Percentiles rank a stretch among this genome's conserved stretches.
phyloP scores from a whole-genome alignment of 208 protist species.

The Crithidia fasciculata region DNA sequence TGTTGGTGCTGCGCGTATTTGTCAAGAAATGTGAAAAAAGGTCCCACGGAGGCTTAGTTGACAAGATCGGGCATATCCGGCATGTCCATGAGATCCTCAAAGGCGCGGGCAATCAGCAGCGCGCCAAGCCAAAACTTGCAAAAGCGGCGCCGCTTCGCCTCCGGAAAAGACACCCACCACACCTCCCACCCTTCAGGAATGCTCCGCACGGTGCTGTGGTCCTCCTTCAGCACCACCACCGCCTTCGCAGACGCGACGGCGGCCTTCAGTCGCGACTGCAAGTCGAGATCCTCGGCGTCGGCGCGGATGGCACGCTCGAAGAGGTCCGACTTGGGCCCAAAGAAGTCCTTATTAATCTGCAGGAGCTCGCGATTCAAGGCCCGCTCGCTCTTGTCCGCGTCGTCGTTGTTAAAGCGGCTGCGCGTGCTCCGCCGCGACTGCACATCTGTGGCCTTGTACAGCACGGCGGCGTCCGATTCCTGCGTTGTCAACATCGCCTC shows the following conservation, averaged over 20 bases:
- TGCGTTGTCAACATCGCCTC: neutral
- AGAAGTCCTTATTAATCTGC: constrained; percentile 44
- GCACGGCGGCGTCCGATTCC: neutral
- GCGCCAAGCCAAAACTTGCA: constrained; percentile 71
- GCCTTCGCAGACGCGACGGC: constrained; percentile 33
- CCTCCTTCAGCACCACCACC: constrained; percentile 30
- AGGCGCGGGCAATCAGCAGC: constrained; percentile 45
- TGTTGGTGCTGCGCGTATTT: no score
- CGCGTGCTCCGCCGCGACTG: constrained; percentile 5
- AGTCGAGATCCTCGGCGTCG: constrained; percentile 3
- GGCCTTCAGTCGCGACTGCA: constrained; percentile 24
- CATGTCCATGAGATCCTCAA: constrained; percentile 84
- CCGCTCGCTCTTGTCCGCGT: constrained; percentile 34
- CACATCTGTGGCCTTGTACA: constrained; percentile 13
- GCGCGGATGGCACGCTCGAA: constrained; percentile 18
- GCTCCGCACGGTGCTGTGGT: constrained; percentile 16
- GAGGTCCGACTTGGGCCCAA: constrained; percentile 9
- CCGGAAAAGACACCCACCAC: constrained; percentile 76
- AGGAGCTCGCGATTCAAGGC: constrained; percentile 24
- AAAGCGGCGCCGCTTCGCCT: constrained; percentile 51
- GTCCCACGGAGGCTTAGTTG: constrained; percentile 29
- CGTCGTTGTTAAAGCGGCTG: constrained; percentile 33
- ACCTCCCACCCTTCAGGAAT: constrained; percentile 62
- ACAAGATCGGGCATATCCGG: constrained; percentile 83
- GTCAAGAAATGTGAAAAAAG: constrained; percentile 16